phyloP scores from a whole-genome alignment of 1,139 yeast species.

The Candida albicans region DNA sequence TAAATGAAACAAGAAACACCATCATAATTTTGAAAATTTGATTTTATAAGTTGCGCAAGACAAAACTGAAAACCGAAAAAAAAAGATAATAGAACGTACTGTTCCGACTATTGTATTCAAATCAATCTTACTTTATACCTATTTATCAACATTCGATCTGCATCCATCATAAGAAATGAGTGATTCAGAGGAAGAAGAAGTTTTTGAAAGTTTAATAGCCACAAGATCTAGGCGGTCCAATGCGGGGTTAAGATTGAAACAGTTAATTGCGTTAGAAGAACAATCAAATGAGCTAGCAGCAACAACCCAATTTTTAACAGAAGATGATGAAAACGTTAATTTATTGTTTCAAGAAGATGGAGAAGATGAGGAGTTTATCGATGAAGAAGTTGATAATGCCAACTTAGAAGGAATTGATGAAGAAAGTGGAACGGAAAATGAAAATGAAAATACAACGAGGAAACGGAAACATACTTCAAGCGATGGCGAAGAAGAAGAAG shows the following conservation, averaged over 20 bases:
- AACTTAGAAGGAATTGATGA: slow-evolving; percentile 26
- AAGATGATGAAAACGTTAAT: slow-evolving; percentile 73
- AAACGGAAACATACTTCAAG: slow-evolving; percentile 12
- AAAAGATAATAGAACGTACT: too few species aligned
- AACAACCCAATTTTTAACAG: slow-evolving; percentile 41
- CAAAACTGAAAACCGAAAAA: too few species aligned
- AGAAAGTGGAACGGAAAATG: slow-evolving; percentile 25
- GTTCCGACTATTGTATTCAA: not conserved
- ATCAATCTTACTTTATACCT: not conserved
- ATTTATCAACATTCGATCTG: not conserved
- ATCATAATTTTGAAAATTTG: too few species aligned
- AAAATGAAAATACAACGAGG: slow-evolving; percentile 12
- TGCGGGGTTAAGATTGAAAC: slow-evolving; percentile 85
- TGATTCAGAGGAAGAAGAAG: slow-evolving; percentile 29
- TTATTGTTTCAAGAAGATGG: slow-evolving; percentile 82
- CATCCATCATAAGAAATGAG: slow-evolving; percentile 16
- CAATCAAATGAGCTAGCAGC: slow-evolving; percentile 26
- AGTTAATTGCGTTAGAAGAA: slow-evolving; percentile 70
- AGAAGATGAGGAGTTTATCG: slow-evolving; percentile 72
- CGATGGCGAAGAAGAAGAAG: slow-evolving; percentile 18
- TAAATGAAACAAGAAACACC: slow-evolving; percentile 1
- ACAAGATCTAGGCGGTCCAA: slow-evolving; percentile 78
- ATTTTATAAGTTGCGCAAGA: too few species aligned
- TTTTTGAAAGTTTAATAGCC: slow-evolving; percentile 49
- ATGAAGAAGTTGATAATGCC: slow-evolving; percentile 37